Percentiles rank a stretch among this genome's conserved stretches.
phyloP scores from a whole-genome alignment of 2,329 filamentous ascomycete genomes.

The Tothia fuscella region DNA sequence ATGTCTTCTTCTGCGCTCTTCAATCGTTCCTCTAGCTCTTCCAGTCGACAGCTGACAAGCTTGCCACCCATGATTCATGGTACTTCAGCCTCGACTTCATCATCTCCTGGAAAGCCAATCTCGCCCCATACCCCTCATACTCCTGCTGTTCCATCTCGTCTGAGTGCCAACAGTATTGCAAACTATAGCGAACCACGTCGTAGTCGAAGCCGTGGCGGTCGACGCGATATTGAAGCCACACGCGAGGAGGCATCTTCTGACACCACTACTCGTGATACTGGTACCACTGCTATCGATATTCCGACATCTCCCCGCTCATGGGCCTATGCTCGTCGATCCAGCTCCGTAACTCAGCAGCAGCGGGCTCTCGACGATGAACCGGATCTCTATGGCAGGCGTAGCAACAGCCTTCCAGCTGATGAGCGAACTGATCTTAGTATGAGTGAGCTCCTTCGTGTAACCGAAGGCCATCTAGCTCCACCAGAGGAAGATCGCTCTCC shows the following conservation, averaged over 20 bases:
- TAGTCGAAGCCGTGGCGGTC: slow-evolving; percentile 16
- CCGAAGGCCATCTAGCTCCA: not conserved
- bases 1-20: slow-evolving; percentile 83
- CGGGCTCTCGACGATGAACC: slow-evolving; percentile 8
- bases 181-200: slow-evolving; percentile 43
- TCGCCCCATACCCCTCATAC: slow-evolving; percentile 91
- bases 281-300: slow-evolving; percentile 59
- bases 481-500: slow-evolving; percentile 7
- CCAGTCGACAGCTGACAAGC: slow-evolving; percentile 58
- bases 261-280: slow-evolving; percentile 22
- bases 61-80: slow-evolving; percentile 49
- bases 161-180: slow-evolving; percentile 75
- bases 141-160: slow-evolving; percentile 81
- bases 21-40: slow-evolving; percentile 69
- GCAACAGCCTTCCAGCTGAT: slow-evolving; percentile 7
- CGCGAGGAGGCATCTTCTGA: slow-evolving; percentile 7
- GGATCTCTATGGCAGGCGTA: slow-evolving; percentile 11
- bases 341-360: not conserved
- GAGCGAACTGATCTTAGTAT: slow-evolving; percentile 8
- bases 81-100: slow-evolving; percentile 70
- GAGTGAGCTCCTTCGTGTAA: slow-evolving; percentile 9
- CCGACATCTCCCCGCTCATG: slow-evolving; percentile 52
- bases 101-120: slow-evolving; percentile 83
- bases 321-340: slow-evolving; percentile 42
- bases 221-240: not conserved